A percentile compares a stretch with the other conserved stretches of the same genome.
Conservation (phyloP, 208 protist species). For the Acanthamoeba culbertsoni region DNA sequence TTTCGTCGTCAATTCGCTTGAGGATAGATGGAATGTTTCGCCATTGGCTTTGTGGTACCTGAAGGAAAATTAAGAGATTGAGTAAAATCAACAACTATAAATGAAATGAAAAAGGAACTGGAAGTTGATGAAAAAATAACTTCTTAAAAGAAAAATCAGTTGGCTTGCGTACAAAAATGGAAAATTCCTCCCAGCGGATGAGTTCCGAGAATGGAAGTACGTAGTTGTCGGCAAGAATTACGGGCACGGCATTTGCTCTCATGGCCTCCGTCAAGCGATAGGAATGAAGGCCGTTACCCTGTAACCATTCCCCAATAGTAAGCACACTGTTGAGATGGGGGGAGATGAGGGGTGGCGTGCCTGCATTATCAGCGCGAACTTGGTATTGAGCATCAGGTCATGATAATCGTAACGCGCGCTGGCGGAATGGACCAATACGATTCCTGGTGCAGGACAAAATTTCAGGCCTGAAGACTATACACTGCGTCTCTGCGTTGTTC, state of each 20-base stretch:
- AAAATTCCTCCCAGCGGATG: background rate
- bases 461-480: too few species aligned
- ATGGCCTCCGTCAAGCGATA: slow-evolving; percentile 14
- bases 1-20: background rate
- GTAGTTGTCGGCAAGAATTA: slow-evolving; percentile 3
- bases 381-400: slow-evolving; percentile 11
- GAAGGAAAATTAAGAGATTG: too few species aligned
- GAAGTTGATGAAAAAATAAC: background rate
- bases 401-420: background rate
- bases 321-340: background rate
- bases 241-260: background rate
- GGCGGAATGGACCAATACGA: background rate
- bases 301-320: background rate
- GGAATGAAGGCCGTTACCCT: background rate
- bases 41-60: background rate
- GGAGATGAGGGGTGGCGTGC: background rate
- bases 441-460: background rate
- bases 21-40: background rate
- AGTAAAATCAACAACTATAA: too few species aligned
- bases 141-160: background rate
- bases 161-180: background rate
- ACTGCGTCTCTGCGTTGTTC: too few species aligned
- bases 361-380: slow-evolving; percentile 14
- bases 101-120: background rate
- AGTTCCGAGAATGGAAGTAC: background rate